These are phyloP conservation scores for Acacia confusa DNA, from an alignment of 306 rosid species.

Conservation along the genomic window DNA sequence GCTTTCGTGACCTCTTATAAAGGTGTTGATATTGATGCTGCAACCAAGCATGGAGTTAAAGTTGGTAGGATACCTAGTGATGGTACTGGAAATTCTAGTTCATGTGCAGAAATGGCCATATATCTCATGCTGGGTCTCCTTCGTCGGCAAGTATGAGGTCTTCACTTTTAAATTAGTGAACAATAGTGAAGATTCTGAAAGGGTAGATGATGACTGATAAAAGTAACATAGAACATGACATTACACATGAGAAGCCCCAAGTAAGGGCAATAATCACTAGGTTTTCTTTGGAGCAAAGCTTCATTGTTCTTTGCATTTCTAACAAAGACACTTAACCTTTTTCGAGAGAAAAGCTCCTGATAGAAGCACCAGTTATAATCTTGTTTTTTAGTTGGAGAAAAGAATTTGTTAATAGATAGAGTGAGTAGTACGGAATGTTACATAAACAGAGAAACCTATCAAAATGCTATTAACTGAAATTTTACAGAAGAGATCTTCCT, in stretches of 20 bases:
- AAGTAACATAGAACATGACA: background rate
- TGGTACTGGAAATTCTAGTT: conserved; percentile 75
- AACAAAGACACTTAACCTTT: background rate
- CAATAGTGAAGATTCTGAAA: background rate
- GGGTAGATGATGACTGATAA: background rate
- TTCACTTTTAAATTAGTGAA: conserved; percentile 10
- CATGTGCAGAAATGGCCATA: conserved; percentile 94
- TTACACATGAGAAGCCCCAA: background rate
- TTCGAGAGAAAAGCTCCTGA: background rate
- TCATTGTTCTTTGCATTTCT: background rate
- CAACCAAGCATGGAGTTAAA: conserved; percentile 80
- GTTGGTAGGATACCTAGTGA: conserved; percentile 82
- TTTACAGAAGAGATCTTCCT: background rate
- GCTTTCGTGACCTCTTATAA: conserved; percentile 21
- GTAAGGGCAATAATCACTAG: background rate
- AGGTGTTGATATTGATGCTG: conserved; percentile 93
- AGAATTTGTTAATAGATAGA: background rate
- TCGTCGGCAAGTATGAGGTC: conserved; percentile 73
- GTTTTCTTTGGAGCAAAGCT: background rate
- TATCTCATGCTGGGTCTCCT: conserved; percentile 84
- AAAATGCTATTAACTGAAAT: no score
- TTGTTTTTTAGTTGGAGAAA: background rate
- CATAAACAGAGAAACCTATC: background rate
- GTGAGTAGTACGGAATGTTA: background rate
- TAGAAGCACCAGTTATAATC: background rate